Base-by-base conservation (phyloP, 2,329 filamentous ascomycete species). In the Triangularia verruculosa region DNA sequence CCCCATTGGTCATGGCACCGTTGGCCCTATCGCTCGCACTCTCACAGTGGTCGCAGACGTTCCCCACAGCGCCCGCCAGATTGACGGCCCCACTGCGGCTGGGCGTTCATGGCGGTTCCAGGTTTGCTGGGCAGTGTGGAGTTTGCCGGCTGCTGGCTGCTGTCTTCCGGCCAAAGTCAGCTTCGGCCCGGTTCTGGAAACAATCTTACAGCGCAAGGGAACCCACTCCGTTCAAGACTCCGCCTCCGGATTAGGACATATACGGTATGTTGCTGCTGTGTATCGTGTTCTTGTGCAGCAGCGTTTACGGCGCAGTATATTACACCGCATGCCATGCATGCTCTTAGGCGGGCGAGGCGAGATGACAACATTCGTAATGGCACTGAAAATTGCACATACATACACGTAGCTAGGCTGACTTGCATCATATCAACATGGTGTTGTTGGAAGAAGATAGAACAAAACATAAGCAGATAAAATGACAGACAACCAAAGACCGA, bases 41-140 rank as follows among this genome's bases (percentile, higher is more conserved):
- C 4, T 57, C 17, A 43, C 22, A 28, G 22, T 30, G 20, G 28
- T 57, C 28, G 27, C 55, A 58, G 24, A 52, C 24, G 57, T 59
- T 59, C 57, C 60, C 57, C 39, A 47, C 39, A 47, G 39, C 39
- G 4, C 39, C 57, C 53, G 51, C 51, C 63, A 39, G 53, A 56
- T 61, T 9, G 22, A 30, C 22, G 20, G 62, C 55, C 57, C 61
- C 61, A 60, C 39, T 20, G 24, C 51, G 34, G 64, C 53, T 43
- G 34, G 54, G 52, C 58, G 27, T 47, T 47, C 39, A 39, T 47
- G 39, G 39, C 39, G 53, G 54, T 56, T 57, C 59, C 59, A 66
- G 64, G 64, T 60, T 59, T 61, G 24, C 60, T 60, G 60, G 28
- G 63, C 59, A 43, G 15, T 54, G 56, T 17, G 53, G 53, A 56